These are phyloP conservation scores for Phytophthora parvispora DNA, from an alignment of 352 stramenopile genomes.

Conservation along the genomic window DNA sequence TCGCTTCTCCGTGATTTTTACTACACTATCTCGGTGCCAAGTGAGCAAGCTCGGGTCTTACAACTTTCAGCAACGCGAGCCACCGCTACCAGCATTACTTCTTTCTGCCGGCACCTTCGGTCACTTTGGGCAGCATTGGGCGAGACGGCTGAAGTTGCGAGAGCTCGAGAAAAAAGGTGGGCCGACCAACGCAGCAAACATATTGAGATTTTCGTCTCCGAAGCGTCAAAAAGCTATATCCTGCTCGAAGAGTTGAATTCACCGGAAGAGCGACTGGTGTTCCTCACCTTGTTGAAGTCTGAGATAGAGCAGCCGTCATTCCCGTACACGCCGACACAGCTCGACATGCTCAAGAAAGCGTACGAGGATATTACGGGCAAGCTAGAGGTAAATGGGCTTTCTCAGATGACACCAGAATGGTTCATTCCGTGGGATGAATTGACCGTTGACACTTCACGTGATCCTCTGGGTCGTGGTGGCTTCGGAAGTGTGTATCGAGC, in stretches of 20 bases:
- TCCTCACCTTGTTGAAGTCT: not conserved
- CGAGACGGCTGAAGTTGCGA: not conserved
- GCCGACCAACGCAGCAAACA: not conserved
- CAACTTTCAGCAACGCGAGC: not conserved
- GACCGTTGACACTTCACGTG: not conserved
- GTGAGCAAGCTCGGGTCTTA: constrained; percentile 4
- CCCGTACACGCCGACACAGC: not conserved
- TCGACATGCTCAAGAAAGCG: not conserved
- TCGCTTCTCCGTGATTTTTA: not conserved
- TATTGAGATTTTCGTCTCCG: not conserved
- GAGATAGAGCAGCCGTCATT: not conserved
- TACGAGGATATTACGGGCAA: not conserved
- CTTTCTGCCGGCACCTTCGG: not conserved
- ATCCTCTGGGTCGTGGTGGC: not conserved
- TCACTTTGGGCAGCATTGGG: not conserved
- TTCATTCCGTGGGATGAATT: constrained; percentile 9
- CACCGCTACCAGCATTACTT: not conserved
- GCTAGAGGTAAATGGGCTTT: not conserved
- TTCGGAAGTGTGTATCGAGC: constrained; percentile 5
- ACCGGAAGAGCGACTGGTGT: not conserved
- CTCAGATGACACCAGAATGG: not conserved
- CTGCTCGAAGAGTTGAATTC: constrained; percentile 1
- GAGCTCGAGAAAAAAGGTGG: not conserved
- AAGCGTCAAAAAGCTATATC: not conserved
- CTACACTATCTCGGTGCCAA: not conserved